Conservation (phyloP, 2,329 filamentous ascomycete genomes). For the Colletotrichum liaoningense region DNA sequence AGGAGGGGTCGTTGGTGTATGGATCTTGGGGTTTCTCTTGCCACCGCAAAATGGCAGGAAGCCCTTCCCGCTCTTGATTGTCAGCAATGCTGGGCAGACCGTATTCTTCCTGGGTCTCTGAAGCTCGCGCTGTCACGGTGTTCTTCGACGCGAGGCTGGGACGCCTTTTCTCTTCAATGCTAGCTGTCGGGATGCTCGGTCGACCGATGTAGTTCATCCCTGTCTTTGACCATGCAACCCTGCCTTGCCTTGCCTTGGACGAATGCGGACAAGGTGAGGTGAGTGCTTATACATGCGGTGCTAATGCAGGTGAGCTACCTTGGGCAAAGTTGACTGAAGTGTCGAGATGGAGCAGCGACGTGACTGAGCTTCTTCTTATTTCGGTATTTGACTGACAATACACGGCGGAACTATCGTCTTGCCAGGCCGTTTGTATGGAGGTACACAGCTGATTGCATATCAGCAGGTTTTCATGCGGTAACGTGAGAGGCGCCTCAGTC, state of each 20-base stretch:
- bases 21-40: not conserved
- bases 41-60: not conserved
- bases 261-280: conserved; percentile 7
- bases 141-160: not conserved
- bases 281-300: not conserved
- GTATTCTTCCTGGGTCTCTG: not conserved
- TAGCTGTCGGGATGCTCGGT: conserved; percentile 30
- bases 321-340: not conserved
- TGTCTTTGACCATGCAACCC: conserved; percentile 2
- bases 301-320: conserved; percentile 1
- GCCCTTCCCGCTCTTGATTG: not conserved
- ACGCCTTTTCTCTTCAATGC: not conserved
- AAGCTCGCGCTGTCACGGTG: not conserved
- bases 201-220: conserved; percentile 15
- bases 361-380: not conserved
- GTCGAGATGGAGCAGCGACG: not conserved
- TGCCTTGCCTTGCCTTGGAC: not conserved
- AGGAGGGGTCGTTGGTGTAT: not conserved
- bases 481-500: not conserved
- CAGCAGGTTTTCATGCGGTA: not conserved
- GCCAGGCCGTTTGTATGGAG: not conserved
- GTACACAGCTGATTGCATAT: conserved; percentile 5
- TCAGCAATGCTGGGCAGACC: not conserved
- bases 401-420: not conserved
- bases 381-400: conserved; percentile 25